Base-by-base conservation (phyloP, 2,329 filamentous ascomycete genomes). In the Cordyceps pruinosa region DNA sequence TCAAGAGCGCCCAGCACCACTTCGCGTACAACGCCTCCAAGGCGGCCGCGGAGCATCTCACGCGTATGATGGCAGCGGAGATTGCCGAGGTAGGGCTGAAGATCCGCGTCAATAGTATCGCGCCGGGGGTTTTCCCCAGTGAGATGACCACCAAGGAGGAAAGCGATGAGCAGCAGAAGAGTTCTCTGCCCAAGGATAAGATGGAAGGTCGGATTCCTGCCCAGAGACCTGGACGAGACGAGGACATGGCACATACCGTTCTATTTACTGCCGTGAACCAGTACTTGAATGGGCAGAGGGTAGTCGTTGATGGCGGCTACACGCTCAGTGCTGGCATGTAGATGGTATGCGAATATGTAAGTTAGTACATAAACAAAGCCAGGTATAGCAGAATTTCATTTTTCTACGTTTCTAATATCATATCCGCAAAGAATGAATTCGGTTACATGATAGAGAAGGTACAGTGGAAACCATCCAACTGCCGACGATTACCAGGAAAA, bases 81-180 rank as follows among this genome's bases (percentile, higher is more conserved):
- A 67, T 88, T 6, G 78, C 81, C 0, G 73, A 72, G 59, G 75
- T 81, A 47, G 77, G 79, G 21, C 78, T 87, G 60, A 86, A 83
- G 68, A 76, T 82, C 41, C 88, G 90, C 62, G 79, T 87, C 37
- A 80, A 91, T 66, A 83, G 86, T 41, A 89, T 89, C 60, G 88
- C 88, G 0, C 88, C 88, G 0, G 87, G 87, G 34, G 78, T 88
- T 28, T 81, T 82, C 64, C 86, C 84, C 19, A 87, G 85, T 65
- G 87, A 89, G 79, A 89, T 89, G 87, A 86, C 84, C 39, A 79
- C 82, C 1, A 69, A 68, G 3, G 73, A 70, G 15, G 73, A 70
- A 13, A 78, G 75, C 28, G 72, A 76, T 19, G 71, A 73, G 19
- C 66, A 65, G 32, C 79, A 82, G 61, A 89, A 87, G 71, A 78